Conservation (phyloP, 2,329 filamentous ascomycete genomes). For the Phaeosphaeriaceae sp. region DNA sequence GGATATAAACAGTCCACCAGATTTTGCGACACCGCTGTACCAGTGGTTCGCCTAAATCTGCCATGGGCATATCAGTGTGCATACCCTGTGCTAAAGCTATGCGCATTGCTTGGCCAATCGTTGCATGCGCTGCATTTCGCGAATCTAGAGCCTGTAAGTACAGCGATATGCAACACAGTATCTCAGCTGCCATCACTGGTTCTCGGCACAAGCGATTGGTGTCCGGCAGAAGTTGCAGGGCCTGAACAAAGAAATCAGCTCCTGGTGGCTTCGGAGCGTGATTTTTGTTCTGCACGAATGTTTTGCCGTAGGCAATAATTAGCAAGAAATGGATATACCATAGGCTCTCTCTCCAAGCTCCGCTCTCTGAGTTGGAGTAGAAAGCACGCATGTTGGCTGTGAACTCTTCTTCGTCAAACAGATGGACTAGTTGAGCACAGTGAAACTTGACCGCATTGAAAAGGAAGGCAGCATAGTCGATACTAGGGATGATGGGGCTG, state of each 20-base stretch:
- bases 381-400: slow-evolving; percentile 54
- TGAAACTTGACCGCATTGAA: slow-evolving; percentile 65
- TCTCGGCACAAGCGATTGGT: slow-evolving; percentile 52
- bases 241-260: slow-evolving; percentile 68
- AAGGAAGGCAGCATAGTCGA: slow-evolving; percentile 60
- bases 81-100: slow-evolving; percentile 59
- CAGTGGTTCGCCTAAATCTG: slow-evolving; percentile 49
- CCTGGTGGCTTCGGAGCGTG: slow-evolving; percentile 51
- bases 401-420: slow-evolving; percentile 62
- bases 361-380: slow-evolving; percentile 44
- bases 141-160: slow-evolving; percentile 61
- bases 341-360: slow-evolving; percentile 40
- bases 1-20: slow-evolving; percentile 63
- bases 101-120: slow-evolving; percentile 60
- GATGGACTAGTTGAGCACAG: slow-evolving; percentile 60
- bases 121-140: slow-evolving; percentile 55
- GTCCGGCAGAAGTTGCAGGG: slow-evolving; percentile 61
- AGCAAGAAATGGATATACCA: slow-evolving; percentile 63
- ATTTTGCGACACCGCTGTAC: slow-evolving; percentile 57
- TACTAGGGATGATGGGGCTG: slow-evolving; percentile 54
- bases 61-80: slow-evolving; percentile 59
- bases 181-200: slow-evolving; percentile 56
- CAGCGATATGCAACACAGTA: slow-evolving; percentile 59
- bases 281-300: slow-evolving; percentile 53
- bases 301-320: slow-evolving; percentile 63